These are phyloP conservation scores for Mortierella polycephala DNA, from an alignment of 371 early-diverging fungal species.

Conservation along the genomic window DNA sequence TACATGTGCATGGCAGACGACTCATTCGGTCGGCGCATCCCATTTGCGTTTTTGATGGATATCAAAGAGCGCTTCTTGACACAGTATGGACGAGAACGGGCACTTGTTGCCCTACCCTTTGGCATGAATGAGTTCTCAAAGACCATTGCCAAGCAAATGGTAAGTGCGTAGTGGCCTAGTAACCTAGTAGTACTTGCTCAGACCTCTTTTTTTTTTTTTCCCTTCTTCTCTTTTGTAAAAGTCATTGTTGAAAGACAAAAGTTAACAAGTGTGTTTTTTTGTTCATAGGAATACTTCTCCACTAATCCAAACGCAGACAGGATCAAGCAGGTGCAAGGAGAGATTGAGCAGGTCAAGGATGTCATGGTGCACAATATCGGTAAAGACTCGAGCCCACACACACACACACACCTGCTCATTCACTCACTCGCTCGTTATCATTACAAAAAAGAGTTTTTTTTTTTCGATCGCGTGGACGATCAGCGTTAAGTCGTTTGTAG, in stretches of 20 bases:
- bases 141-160: constrained; percentile 85
- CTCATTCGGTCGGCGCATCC: constrained; percentile 86
- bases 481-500: not conserved
- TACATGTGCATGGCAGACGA: constrained; percentile 94
- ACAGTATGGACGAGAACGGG: constrained; percentile 69
- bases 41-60: constrained; percentile 92
- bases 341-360: constrained; percentile 93
- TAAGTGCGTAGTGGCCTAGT: constrained; percentile 22
- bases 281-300: constrained; percentile 75
- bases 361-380: constrained; percentile 95
- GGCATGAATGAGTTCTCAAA: constrained; percentile 87
- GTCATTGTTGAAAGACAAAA: not conserved
- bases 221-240: not conserved
- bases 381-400: constrained; percentile 25
- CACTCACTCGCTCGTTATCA: no score
- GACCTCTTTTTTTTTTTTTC: not conserved
- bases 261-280: constrained; percentile 2
- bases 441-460: no score
- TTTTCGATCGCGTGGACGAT: not conserved
- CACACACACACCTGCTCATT: no score
- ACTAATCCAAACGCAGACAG: constrained; percentile 79
- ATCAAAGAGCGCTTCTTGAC: constrained; percentile 73
- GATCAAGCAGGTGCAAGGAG: constrained; percentile 86
- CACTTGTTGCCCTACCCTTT: constrained; percentile 70
- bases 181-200: no score